These are phyloP conservation scores for Tylopilus felleus DNA, from an alignment of 768 basidiomycete genomes.

Conservation along the genomic window DNA sequence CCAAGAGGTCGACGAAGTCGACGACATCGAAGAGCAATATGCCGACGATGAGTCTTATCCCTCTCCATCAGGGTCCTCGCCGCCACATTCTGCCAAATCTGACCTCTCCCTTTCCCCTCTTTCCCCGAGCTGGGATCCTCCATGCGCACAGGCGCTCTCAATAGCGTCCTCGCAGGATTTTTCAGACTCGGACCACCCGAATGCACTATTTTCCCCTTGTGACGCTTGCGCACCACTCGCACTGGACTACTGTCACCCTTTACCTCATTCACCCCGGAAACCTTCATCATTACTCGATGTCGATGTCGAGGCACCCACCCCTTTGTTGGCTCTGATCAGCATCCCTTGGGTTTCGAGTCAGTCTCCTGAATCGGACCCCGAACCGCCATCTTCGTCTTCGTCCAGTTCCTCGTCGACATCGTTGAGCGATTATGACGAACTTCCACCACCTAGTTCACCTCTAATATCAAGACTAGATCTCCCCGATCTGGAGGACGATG, in stretches of 20 bases:
- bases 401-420: slow-evolving; percentile 18
- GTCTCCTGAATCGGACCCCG: slow-evolving; percentile 14
- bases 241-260: slow-evolving; percentile 13
- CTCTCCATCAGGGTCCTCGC: slow-evolving; percentile 9
- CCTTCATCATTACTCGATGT: slow-evolving; percentile 28
- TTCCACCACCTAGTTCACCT: slow-evolving; percentile 28
- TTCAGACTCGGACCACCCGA: slow-evolving; percentile 12
- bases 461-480: slow-evolving; percentile 30
- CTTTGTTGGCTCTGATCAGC: slow-evolving; percentile 21
- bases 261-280: slow-evolving; percentile 12
- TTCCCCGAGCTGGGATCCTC: slow-evolving; percentile 33
- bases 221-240: slow-evolving; percentile 10
- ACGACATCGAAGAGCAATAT: slow-evolving; percentile 16
- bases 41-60: slow-evolving; percentile 22
- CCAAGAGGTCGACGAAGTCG: slow-evolving; percentile 9
- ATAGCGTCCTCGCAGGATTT: slow-evolving; percentile 17
- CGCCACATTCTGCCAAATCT: slow-evolving; percentile 13
- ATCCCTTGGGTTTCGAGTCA: slow-evolving; percentile 22
- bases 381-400: slow-evolving; percentile 5
- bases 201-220: slow-evolving; percentile 20
- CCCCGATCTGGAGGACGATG: slow-evolving; percentile 32
- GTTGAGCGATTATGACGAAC: slow-evolving; percentile 24
- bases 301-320: slow-evolving; percentile 16
- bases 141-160: slow-evolving; percentile 9
- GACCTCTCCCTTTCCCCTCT: slow-evolving; percentile 32